These are phyloP conservation scores for Phytophthora pini DNA, from an alignment of 352 stramenopile species.

Conservation along the genomic window DNA sequence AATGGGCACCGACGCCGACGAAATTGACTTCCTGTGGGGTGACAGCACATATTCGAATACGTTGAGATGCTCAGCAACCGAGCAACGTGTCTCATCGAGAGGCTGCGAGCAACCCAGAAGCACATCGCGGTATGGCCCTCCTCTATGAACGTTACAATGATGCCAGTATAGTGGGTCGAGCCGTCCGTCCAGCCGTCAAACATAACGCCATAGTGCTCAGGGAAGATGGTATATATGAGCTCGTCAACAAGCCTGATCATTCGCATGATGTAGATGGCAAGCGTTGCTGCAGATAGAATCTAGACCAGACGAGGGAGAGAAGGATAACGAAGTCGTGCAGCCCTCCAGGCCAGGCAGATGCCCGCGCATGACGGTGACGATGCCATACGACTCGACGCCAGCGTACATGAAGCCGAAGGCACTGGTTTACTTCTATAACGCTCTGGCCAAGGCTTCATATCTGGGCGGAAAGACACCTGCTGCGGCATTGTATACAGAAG, in stretches of 20 bases:
- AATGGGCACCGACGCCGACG: slow-evolving; percentile 1
- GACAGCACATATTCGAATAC: not conserved
- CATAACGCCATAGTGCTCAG: slow-evolving; percentile 1
- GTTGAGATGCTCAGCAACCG: not conserved
- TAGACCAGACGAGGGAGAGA: not conserved
- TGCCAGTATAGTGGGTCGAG: slow-evolving; percentile 6
- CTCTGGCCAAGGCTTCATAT: too few relatives aligned
- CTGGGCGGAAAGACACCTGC: too few relatives aligned
- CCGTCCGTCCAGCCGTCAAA: slow-evolving; percentile 10
- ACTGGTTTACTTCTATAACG: too few relatives aligned
- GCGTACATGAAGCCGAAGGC: too few relatives aligned
- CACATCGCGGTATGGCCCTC: not conserved
- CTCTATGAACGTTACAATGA: slow-evolving; percentile 11
- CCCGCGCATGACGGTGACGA: too few relatives aligned
- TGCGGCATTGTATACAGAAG: too few relatives aligned
- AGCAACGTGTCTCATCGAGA: slow-evolving; percentile 7
- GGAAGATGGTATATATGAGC: not conserved
- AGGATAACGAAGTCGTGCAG: too few relatives aligned
- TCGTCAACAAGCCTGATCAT: not conserved
- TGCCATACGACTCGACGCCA: too few relatives aligned
- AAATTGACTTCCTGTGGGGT: slow-evolving; percentile 3
- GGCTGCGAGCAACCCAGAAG: slow-evolving; percentile 6
- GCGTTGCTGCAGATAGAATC: not conserved
- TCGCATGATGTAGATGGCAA: slow-evolving; percentile 6
- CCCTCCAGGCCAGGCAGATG: too few relatives aligned